Conservation (phyloP, 768 basidiomycete species). For the Leccinellum luteum region DNA sequence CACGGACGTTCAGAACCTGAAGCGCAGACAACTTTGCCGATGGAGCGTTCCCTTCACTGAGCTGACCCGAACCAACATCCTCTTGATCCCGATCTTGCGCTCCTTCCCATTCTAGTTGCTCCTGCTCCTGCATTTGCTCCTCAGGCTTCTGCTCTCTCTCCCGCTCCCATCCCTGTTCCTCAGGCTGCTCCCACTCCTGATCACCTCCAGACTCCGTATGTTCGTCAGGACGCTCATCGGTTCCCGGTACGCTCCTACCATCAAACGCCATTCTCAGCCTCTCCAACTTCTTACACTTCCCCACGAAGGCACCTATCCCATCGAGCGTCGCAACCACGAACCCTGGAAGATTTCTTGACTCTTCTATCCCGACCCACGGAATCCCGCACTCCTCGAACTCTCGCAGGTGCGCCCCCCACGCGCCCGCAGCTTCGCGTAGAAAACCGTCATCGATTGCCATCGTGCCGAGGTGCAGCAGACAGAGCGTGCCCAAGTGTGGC, state of each 20-base stretch:
- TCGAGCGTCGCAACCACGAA: slow-evolving; percentile 18
- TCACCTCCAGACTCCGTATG: not conserved
- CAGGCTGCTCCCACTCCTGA: not conserved
- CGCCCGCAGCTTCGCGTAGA: slow-evolving; percentile 23
- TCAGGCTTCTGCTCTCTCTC: not conserved
- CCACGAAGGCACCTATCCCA: slow-evolving; percentile 21
- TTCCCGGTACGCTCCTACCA: slow-evolving; percentile 8
- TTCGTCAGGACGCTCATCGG: not conserved
- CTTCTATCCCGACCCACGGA: slow-evolving; percentile 25
- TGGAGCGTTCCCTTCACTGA: not conserved
- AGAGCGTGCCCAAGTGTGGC: slow-evolving; percentile 17
- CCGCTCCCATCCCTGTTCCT: not conserved
- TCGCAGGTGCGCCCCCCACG: slow-evolving; percentile 26
- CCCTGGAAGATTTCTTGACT: slow-evolving; percentile 8
- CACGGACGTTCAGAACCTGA: slow-evolving; percentile 26
- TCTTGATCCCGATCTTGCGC: not conserved
- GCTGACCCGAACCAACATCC: not conserved
- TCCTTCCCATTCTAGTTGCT: not conserved
- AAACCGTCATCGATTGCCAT: slow-evolving; percentile 29
- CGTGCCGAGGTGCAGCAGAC: slow-evolving; percentile 26
- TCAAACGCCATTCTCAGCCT: slow-evolving; percentile 26
- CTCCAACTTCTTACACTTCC: slow-evolving; percentile 17
- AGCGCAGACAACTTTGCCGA: slow-evolving; percentile 7
- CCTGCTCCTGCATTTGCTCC: not conserved
- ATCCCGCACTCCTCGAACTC: slow-evolving; percentile 28